These are phyloP conservation scores for Carex myosuroides DNA, from an alignment of 176 grass and related monocot genomes.

Conservation along the genomic window DNA sequence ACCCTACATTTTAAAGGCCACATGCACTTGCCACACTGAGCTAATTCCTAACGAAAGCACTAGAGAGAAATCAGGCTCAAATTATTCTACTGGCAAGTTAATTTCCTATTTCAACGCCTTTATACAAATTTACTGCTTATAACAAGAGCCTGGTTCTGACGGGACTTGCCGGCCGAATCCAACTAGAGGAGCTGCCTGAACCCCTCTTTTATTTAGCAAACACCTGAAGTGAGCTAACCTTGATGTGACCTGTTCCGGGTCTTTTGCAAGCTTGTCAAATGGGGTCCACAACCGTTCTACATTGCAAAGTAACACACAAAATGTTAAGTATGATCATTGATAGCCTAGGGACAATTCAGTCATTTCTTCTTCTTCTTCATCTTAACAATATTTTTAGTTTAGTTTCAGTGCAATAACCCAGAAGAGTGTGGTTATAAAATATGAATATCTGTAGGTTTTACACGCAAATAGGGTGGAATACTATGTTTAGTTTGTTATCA, in stretches of 20 bases:
- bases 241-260: conserved; percentile 29
- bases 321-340: neutral
- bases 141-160: conserved; percentile 55
- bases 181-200: conserved; percentile 58
- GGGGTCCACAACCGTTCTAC: conserved; percentile 76
- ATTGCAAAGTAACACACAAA: conserved; percentile 15
- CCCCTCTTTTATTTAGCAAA: conserved; percentile 69
- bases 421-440: neutral
- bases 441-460: neutral
- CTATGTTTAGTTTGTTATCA: neutral
- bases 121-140: conserved; percentile 35
- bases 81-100: neutral
- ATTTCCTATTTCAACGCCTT: neutral
- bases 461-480: neutral
- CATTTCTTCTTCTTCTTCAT: neutral
- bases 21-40: neutral
- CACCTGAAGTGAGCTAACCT: conserved; percentile 80
- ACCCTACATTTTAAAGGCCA: neutral
- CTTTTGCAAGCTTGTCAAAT: conserved; percentile 43
- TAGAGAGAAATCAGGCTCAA: neutral
- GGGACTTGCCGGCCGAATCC: conserved; percentile 46
- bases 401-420: neutral
- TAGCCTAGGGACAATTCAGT: neutral
- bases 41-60: neutral
- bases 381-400: neutral